Conservation (phyloP, 306 rosid genomes). For the Trichosanthes cucumerina region DNA sequence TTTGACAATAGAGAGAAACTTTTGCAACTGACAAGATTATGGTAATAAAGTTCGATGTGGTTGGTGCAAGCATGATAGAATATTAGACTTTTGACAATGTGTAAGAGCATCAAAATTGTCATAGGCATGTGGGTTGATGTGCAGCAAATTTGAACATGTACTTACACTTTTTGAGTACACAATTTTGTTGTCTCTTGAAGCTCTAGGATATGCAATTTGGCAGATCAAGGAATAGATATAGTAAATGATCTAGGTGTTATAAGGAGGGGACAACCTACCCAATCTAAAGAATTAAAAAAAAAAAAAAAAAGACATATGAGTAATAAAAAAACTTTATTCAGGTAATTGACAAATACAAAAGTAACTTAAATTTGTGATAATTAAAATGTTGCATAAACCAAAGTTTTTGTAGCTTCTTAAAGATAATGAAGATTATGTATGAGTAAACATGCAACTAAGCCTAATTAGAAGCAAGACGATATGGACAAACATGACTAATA, state of each 20-base stretch:
- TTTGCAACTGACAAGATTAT: neutral
- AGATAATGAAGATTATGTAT: neutral
- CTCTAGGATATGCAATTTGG: neutral
- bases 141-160: neutral
- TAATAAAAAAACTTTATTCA: neutral
- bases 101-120: neutral
- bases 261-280: neutral
- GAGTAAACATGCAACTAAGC: neutral
- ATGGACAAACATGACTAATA: neutral
- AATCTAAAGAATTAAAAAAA: neutral
- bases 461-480: neutral
- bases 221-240: too few relatives aligned
- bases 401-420: neutral
- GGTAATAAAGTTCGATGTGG: neutral
- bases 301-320: neutral
- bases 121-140: neutral
- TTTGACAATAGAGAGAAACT: neutral
- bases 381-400: neutral
- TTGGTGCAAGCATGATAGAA: neutral
- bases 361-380: too few relatives aligned
- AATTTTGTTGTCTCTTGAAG: too few relatives aligned
- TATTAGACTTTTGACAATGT: neutral
- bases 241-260: too few relatives aligned
- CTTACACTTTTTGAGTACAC: too few relatives aligned
- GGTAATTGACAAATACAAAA: too few relatives aligned